Percentiles rank a stretch among this genome's conserved stretches.
phyloP scores from a whole-genome alignment of 257 asterid species.

The Solanum peruvianum region DNA sequence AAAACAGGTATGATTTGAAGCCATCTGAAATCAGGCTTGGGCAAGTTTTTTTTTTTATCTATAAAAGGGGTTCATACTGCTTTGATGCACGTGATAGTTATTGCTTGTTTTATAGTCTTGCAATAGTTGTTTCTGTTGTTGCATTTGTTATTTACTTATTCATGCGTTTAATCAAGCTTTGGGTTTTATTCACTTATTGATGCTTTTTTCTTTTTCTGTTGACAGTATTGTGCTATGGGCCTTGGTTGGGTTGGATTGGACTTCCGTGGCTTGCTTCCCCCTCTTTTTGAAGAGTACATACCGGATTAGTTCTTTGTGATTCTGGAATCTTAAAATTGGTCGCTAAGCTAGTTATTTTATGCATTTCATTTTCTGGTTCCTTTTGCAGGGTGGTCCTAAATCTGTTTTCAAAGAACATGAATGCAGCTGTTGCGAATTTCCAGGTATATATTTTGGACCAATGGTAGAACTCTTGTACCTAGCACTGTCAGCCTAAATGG shows the following conservation, averaged over 20 bases:
- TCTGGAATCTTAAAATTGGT: not conserved
- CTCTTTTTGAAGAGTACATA: slow-evolving; percentile 94
- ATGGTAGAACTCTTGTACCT: not conserved
- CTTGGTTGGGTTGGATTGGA: slow-evolving; percentile 98
- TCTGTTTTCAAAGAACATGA: slow-evolving; percentile 81
- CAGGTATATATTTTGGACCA: slow-evolving; percentile 44
- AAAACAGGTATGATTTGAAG: not conserved
- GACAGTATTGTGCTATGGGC: slow-evolving; percentile 94
- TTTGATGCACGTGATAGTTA: not conserved
- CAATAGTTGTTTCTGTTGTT: not conserved
- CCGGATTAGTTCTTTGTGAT: not conserved
- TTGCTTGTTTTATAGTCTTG: not conserved
- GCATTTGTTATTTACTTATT: not conserved
- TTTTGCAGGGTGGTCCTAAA: slow-evolving; percentile 78
- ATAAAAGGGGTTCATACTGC: not conserved
- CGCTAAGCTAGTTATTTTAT: slow-evolving; percentile 4
- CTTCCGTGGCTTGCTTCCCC: slow-evolving; percentile 90
- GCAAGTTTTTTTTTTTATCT: not conserved
- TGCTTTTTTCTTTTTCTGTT: slow-evolving; percentile 9
- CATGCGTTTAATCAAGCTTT: not conserved
- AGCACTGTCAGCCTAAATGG: not conserved
- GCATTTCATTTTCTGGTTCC: not conserved
- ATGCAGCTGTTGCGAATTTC: slow-evolving; percentile 80
- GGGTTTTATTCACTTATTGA: not conserved
- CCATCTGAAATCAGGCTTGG: not conserved